Evolutionary conservation across 2,329 filamentous ascomycete species (phyloP).

Genomic region (Apiospora pterosperma): DNA sequence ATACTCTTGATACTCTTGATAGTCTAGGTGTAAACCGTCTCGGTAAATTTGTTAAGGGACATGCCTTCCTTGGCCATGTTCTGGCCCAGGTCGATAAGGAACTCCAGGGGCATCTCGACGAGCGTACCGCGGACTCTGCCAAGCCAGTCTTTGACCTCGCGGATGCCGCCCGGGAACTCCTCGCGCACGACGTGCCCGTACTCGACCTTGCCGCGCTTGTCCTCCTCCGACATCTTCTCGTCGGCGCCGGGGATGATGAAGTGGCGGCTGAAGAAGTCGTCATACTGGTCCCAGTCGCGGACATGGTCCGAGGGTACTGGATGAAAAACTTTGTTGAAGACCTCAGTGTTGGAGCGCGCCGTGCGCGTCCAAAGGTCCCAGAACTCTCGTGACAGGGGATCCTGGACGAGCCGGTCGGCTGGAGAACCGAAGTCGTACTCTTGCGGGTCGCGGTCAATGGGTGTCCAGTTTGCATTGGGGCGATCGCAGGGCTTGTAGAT

Average conservation of each 20-base stretch:
- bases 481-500: constrained; percentile 64
- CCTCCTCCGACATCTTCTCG: constrained; percentile 38
- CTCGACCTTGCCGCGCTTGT: constrained; percentile 49
- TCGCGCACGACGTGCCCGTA: constrained; percentile 86
- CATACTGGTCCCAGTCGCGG: constrained; percentile 69
- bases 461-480: constrained; percentile 72
- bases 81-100: constrained; percentile 69
- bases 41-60: constrained; percentile 67
- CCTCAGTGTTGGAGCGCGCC: constrained; percentile 74
- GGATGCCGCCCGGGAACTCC: constrained; percentile 69
- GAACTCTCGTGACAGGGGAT: constrained; percentile 70
- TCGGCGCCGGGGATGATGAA: constrained; percentile 56
- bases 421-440: constrained; percentile 68
- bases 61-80: constrained; percentile 85
- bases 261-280: constrained; percentile 64
- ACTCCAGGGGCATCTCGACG: constrained; percentile 89
- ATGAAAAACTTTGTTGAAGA: constrained; percentile 81
- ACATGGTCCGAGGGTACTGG: constrained; percentile 68
- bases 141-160: constrained; percentile 70
- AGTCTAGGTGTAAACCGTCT: constrained; percentile 64
- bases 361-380: constrained; percentile 68
- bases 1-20: no score
- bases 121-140: constrained; percentile 64
- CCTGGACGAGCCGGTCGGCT: constrained; percentile 65
- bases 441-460: constrained; percentile 68